A percentile compares a stretch with the other conserved stretches of the same genome.
These are phyloP conservation scores for Echinosophora koreensis DNA, from an alignment of 306 rosid genomes.

Conservation along the genomic window DNA sequence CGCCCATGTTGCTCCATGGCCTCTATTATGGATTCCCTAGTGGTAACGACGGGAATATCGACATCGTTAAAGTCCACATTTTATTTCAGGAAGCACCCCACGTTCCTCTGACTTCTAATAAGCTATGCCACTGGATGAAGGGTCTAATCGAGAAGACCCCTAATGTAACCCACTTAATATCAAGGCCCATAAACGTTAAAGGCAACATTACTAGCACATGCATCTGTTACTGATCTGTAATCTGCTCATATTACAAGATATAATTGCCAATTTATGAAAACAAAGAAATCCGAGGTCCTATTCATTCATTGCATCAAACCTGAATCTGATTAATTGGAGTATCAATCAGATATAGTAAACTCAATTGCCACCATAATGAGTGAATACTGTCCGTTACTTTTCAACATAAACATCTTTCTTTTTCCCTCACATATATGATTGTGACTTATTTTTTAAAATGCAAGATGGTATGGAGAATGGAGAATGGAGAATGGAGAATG, in stretches of 20 bases:
- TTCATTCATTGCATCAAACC: conserved; percentile 42
- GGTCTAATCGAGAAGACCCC: conserved; percentile 55
- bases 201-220: conserved; percentile 57
- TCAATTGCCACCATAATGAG: conserved; percentile 21
- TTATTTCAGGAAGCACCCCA: conserved; percentile 53
- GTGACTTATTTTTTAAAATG: background rate
- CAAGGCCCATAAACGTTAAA: conserved; percentile 46
- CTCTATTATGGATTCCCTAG: conserved; percentile 16
- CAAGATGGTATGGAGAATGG: background rate
- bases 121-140: conserved; percentile 30
- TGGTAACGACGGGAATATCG: conserved; percentile 38
- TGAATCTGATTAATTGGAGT: conserved; percentile 19
- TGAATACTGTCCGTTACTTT: background rate
- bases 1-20: background rate
- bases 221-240: conserved; percentile 39
- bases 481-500: conserved; percentile 25
- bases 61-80: conserved; percentile 22
- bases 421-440: background rate
- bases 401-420: background rate
- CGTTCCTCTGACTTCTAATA: conserved; percentile 38
- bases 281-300: background rate
- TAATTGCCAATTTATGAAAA: conserved; percentile 36
- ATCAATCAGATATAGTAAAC: conserved; percentile 11
- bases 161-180: conserved; percentile 49
- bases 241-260: conserved; percentile 36